These are phyloP conservation scores for Saccharomycopsis fermentans DNA, from an alignment of 805 yeast genomes.

Conservation along the genomic window DNA sequence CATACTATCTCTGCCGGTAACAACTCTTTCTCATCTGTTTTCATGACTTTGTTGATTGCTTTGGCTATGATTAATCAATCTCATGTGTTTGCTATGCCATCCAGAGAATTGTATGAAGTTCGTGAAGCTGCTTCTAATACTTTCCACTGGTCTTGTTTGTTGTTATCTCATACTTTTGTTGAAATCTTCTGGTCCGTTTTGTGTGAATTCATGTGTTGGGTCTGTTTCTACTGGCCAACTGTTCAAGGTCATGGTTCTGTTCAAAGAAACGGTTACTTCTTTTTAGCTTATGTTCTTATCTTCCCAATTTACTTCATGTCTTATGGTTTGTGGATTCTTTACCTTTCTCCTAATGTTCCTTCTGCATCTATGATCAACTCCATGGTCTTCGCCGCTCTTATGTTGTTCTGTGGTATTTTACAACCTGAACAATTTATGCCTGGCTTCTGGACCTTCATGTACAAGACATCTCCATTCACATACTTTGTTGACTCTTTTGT, in stretches of 20 bases:
- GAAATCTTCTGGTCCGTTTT: conserved; percentile 39
- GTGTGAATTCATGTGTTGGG: conserved; percentile 34
- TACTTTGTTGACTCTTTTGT: conserved; percentile 37
- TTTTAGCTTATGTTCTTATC: conserved; percentile 26
- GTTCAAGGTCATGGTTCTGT: conserved; percentile 25
- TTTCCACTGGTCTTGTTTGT: conserved; percentile 34
- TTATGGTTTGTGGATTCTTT: conserved; percentile 35
- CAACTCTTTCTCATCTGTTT: conserved; percentile 39
- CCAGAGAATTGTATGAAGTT: conserved; percentile 36
- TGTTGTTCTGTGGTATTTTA: conserved; percentile 33
- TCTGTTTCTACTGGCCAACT: conserved; percentile 42
- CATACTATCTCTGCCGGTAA: conserved; percentile 32
- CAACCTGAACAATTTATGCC: conserved; percentile 37
- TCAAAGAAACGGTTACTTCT: conserved; percentile 29
- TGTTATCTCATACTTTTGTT: conserved; percentile 31
- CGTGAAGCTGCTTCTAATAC: conserved; percentile 36
- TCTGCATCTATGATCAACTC: conserved; percentile 34
- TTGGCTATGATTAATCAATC: conserved; percentile 27
- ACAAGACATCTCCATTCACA: conserved; percentile 37
- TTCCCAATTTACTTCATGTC: conserved; percentile 34
- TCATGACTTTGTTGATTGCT: conserved; percentile 34
- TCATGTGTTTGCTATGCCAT: conserved; percentile 25
- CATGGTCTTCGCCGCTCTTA: conserved; percentile 26
- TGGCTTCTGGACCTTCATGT: conserved; percentile 40
- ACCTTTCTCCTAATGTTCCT: conserved; percentile 34